phyloP scores from a whole-genome alignment of 768 basidiomycete species.

The Macrolepiota dolichaula region DNA sequence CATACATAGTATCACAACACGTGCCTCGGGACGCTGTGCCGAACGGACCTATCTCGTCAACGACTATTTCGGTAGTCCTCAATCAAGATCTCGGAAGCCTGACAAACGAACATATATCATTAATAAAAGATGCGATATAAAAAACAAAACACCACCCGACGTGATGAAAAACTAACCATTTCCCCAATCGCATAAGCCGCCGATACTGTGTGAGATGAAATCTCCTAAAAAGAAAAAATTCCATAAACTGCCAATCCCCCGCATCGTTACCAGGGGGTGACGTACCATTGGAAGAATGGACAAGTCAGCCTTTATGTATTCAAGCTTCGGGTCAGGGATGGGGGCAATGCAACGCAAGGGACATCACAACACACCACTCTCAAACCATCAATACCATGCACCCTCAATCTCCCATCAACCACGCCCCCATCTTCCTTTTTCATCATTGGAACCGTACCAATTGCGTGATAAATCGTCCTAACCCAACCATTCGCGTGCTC shows the following conservation, averaged over 20 bases:
- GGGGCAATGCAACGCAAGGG: constrained; percentile 15
- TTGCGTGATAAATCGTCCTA: constrained; percentile 10
- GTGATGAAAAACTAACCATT: constrained; percentile 3
- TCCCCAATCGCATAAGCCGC: constrained; percentile 6
- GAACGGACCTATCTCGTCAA: neutral
- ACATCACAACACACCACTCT: constrained; percentile 24
- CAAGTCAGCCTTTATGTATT: neutral
- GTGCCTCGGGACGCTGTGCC: neutral
- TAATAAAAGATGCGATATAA: too few relatives aligned
- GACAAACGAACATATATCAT: neutral
- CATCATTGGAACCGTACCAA: constrained; percentile 26
- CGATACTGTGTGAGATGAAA: constrained; percentile 3
- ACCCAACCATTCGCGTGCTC: neutral
- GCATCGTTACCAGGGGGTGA: neutral
- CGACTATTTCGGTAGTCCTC: neutral
- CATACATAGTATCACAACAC: neutral
- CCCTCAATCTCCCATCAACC: constrained; percentile 26
- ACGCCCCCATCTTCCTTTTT: constrained; percentile 28
- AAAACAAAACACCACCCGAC: too few relatives aligned
- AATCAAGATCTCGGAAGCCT: neutral
- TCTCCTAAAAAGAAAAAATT: neutral
- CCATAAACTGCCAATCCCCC: neutral
- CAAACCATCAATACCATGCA: constrained; percentile 29
- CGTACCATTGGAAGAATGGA: constrained; percentile 6
- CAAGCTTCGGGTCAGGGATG: neutral